Base-by-base conservation (phyloP, 2,329 filamentous ascomycete genomes). In the Ceratocystis cacaofunesta region DNA sequence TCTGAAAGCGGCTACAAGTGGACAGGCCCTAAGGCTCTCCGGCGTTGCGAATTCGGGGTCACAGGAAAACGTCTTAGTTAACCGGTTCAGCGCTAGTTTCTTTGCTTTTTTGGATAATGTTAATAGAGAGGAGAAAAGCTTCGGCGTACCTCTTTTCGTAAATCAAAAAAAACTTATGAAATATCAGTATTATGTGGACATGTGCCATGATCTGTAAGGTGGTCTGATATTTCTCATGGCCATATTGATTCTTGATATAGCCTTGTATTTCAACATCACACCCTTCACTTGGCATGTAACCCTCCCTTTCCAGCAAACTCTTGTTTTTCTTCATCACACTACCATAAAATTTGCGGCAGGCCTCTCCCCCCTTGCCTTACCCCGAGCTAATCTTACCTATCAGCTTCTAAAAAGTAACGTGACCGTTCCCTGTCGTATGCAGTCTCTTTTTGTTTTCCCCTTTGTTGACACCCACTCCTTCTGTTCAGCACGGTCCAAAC, bases 401-500 rank as follows among this genome's bases (percentile, higher is more conserved):
- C 22, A 32, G n/a, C 12, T 17, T 32, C 12, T 10, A 30, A 32
- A 50, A 57, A 57, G 52, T 15, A 57, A 57, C 8, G n/a, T 32
- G 22, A 2, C 52, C 15, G 52, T 32, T 32, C 52, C 52, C 4
- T 32, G 52, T 57, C 25, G 17, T 7, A 32, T 57, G 7, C 17
- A 52, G 17, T 5, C 2, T 17, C 30, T 7, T 25, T 12, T 57
- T 30, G 30, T 32, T 32, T 19, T 32, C 15, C 25, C 52, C 52
- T 57, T 25, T 17, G 10, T 30, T 25, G 10, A 2, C 12, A 12
- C 2, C 2, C 22, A 15, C 10, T 15, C 19, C 52, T n/a, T 6
- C 52, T 57, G 22, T 32, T 67, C 70, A 78, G 67, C 76, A 77
- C 15, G 77, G 72, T 3, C 76, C 75, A 64, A 82, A 84, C 32